phyloP scores from a whole-genome alignment of 805 yeast species.

The Candida piceae region DNA sequence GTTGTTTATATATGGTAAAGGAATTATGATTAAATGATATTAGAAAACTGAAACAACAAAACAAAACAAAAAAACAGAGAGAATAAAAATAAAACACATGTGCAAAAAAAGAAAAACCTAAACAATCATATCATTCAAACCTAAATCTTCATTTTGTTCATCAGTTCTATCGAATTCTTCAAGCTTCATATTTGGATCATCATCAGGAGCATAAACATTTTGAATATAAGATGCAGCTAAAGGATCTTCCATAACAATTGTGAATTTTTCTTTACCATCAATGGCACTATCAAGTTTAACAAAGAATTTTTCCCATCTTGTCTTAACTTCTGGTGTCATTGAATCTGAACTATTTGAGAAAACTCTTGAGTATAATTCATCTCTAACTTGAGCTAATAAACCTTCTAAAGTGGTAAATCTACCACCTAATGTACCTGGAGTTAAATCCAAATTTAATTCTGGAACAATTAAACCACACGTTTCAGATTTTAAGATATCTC shows the following conservation, averaged over 20 bases:
- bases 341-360: slow-evolving; percentile 85
- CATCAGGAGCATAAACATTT: slow-evolving; percentile 98
- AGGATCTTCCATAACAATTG: slow-evolving; percentile 89
- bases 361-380: slow-evolving; percentile 82
- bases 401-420: slow-evolving; percentile 98
- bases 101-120: not conserved
- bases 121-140: slow-evolving; percentile 52
- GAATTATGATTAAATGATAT: too few relatives aligned
- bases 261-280: slow-evolving; percentile 77
- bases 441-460: slow-evolving; percentile 83
- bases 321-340: slow-evolving; percentile 72
- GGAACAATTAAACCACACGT: slow-evolving; percentile 85
- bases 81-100: not conserved
- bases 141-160: slow-evolving; percentile 89
- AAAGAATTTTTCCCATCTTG: slow-evolving; percentile 81
- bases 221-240: slow-evolving; percentile 93
- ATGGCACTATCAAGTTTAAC: slow-evolving; percentile 70
- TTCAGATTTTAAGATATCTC: slow-evolving; percentile 93
- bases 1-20: too few relatives aligned
- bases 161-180: slow-evolving; percentile 87
- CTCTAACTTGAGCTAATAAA: slow-evolving; percentile 78
- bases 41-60: too few relatives aligned
- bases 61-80: not conserved
- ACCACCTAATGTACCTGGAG: slow-evolving; percentile 97
- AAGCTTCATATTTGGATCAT: slow-evolving; percentile 90